Evolutionary conservation across 805 yeast genomes (phyloP).

Genomic region (Yarrowia hollandica): DNA sequence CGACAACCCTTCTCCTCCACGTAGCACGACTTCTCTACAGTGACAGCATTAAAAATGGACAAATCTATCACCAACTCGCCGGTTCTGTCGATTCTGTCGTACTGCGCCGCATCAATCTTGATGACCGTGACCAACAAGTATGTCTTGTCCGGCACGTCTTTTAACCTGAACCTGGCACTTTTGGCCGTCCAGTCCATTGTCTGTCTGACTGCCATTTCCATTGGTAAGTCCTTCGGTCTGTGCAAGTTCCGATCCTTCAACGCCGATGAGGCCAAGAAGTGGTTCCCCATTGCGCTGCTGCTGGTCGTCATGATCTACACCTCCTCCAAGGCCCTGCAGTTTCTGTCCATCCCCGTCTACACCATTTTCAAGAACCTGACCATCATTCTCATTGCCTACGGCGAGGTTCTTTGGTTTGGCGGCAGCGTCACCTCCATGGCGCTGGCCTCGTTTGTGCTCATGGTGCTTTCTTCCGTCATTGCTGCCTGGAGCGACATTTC

Average conservation of each 20-base stretch:
- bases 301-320: constrained; percentile 95
- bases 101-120: constrained; percentile 91
- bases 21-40: neutral
- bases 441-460: constrained; percentile 79
- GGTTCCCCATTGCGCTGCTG: constrained; percentile 88
- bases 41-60: constrained; percentile 1
- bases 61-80: constrained; percentile 39
- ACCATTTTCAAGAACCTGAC: constrained; percentile 98
- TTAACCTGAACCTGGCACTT: constrained; percentile 82
- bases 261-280: constrained; percentile 85
- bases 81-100: constrained; percentile 45
- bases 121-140: constrained; percentile 98
- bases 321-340: constrained; percentile 90
- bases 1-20: constrained; percentile 3
- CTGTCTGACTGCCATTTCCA: constrained; percentile 70
- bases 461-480: constrained; percentile 94
- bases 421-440: constrained; percentile 90
- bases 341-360: constrained; percentile 89
- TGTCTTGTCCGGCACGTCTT: constrained; percentile 78
- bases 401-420: constrained; percentile 97
- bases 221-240: constrained; percentile 70
- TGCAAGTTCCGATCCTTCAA: constrained; percentile 87
- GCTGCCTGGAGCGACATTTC: constrained; percentile 85
- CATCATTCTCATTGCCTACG: constrained; percentile 94
- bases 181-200: constrained; percentile 86